Evolutionary conservation across 2,329 filamentous ascomycete genomes (phyloP).

Genomic region (Nemania sp.): DNA sequence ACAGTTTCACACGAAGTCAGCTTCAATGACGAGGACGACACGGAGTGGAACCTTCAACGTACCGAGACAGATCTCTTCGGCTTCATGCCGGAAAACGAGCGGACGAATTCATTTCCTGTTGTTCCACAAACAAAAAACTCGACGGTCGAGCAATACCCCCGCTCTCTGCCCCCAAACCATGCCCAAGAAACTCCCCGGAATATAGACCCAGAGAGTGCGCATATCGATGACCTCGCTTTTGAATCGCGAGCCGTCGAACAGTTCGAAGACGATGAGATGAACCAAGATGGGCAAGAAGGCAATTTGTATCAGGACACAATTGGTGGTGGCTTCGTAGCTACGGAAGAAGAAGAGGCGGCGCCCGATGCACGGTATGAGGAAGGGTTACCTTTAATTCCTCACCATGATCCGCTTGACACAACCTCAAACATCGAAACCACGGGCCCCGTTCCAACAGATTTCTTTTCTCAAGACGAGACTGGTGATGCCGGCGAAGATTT

Average conservation of each 20-base stretch:
- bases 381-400: slow-evolving; percentile 66
- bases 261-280: slow-evolving; percentile 40
- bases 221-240: slow-evolving; percentile 46
- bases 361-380: slow-evolving; percentile 69
- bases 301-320: slow-evolving; percentile 43
- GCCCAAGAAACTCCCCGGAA: slow-evolving; percentile 59
- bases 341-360: slow-evolving; percentile 45
- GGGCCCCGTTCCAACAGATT: slow-evolving; percentile 33
- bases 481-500: slow-evolving; percentile 63
- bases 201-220: slow-evolving; percentile 53
- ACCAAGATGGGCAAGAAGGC: slow-evolving; percentile 28
- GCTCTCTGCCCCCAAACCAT: slow-evolving; percentile 54
- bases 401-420: slow-evolving; percentile 38
- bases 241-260: slow-evolving; percentile 43
- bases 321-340: slow-evolving; percentile 49
- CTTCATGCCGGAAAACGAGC: slow-evolving; percentile 60
- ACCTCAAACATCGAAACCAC: slow-evolving; percentile 35
- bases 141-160: slow-evolving; percentile 37
- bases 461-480: slow-evolving; percentile 49
- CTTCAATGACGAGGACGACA: slow-evolving; percentile 61
- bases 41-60: slow-evolving; percentile 59
- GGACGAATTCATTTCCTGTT: slow-evolving; percentile 66
- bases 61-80: slow-evolving; percentile 62
- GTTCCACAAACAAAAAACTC: slow-evolving; percentile 51
- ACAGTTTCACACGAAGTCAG: slow-evolving; percentile 67